Percentiles rank a stretch among this genome's conserved stretches.
Evolutionary conservation across 352 stramenopile genomes (phyloP).

Genomic region (Phytophthora citricola): DNA sequence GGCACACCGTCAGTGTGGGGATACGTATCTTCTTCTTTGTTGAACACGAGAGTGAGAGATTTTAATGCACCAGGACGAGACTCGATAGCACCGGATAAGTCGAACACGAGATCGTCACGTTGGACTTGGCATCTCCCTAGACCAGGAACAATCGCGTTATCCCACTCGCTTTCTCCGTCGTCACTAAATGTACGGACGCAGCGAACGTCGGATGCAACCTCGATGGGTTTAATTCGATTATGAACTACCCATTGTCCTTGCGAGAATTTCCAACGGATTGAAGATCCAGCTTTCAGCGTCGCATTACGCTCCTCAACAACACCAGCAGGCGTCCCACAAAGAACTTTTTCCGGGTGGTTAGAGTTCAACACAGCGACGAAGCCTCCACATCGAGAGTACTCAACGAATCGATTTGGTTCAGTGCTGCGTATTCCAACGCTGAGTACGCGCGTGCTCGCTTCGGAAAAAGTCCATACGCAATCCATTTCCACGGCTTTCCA

Average conservation of each 20-base stretch:
- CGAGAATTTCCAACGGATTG: constrained; percentile 4
- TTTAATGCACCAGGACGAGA: not conserved
- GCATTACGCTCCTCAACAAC: constrained; percentile 6
- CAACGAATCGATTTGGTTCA: constrained; percentile 9
- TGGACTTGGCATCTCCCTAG: constrained; percentile 14
- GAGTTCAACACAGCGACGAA: constrained; percentile 4
- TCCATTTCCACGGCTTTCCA: constrained; percentile 8
- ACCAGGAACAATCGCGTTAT: constrained; percentile 10
- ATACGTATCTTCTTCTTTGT: not conserved
- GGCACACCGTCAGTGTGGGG: not conserved
- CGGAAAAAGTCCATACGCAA: constrained; percentile 18
- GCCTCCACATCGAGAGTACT: not conserved
- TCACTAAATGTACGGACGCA: constrained; percentile 9
- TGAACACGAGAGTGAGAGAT: constrained; percentile 9
- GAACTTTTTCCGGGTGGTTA: constrained; percentile 16
- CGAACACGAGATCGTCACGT: constrained; percentile 7
- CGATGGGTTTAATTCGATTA: too few species aligned
- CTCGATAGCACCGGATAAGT: not conserved
- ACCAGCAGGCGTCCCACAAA: constrained; percentile 8
- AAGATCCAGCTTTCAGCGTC: constrained; percentile 7
- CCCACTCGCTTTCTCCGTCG: constrained; percentile 11
- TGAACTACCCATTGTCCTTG: not conserved
- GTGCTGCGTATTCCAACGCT: not conserved
- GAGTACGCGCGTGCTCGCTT: constrained; percentile 14
- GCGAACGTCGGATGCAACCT: too few species aligned